Evolutionary conservation across 1,139 yeast genomes (phyloP).

Genomic region (Hyphopichia burtonii): DNA sequence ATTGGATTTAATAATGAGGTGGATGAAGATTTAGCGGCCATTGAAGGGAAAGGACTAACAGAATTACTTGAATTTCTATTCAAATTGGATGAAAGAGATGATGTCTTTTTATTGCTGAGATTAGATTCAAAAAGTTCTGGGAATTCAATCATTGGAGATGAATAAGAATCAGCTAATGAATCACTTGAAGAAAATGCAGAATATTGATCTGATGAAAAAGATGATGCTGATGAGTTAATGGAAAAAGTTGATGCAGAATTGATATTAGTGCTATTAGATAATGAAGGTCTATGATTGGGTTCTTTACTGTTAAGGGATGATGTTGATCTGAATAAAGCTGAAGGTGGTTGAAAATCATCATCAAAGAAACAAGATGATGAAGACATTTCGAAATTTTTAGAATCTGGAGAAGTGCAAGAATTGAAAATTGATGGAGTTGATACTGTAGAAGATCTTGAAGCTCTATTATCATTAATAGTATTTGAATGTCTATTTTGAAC

Average conservation of each 20-base stretch:
- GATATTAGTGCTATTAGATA: slow-evolving; percentile 17
- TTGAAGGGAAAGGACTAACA: not conserved
- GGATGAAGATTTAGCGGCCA: not conserved
- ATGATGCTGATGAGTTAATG: slow-evolving; percentile 25
- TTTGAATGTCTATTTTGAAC: slow-evolving; percentile 5
- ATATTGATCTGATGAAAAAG: slow-evolving; percentile 24
- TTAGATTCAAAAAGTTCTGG: slow-evolving; percentile 18
- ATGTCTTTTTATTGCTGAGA: slow-evolving; percentile 1
- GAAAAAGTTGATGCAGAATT: slow-evolving; percentile 21
- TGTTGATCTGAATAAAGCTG: slow-evolving; percentile 25
- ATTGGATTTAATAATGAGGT: slow-evolving; percentile 14
- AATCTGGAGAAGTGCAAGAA: slow-evolving; percentile 8
- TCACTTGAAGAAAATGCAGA: slow-evolving; percentile 27
- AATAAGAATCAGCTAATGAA: slow-evolving; percentile 23
- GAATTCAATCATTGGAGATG: slow-evolving; percentile 23
- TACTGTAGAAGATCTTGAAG: slow-evolving; percentile 17
- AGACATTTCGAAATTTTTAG: not conserved
- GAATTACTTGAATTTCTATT: slow-evolving; percentile 2
- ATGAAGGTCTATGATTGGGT: slow-evolving; percentile 16
- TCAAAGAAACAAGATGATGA: slow-evolving; percentile 8
- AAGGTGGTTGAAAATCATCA: slow-evolving; percentile 34
- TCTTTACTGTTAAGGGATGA: slow-evolving; percentile 5
- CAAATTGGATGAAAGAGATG: slow-evolving; percentile 3
- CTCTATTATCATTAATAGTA: not conserved
- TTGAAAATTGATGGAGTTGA: slow-evolving; percentile 21